phyloP scores from a whole-genome alignment of 2,329 filamentous ascomycete genomes.

The Aspergillus transmontanensis region DNA sequence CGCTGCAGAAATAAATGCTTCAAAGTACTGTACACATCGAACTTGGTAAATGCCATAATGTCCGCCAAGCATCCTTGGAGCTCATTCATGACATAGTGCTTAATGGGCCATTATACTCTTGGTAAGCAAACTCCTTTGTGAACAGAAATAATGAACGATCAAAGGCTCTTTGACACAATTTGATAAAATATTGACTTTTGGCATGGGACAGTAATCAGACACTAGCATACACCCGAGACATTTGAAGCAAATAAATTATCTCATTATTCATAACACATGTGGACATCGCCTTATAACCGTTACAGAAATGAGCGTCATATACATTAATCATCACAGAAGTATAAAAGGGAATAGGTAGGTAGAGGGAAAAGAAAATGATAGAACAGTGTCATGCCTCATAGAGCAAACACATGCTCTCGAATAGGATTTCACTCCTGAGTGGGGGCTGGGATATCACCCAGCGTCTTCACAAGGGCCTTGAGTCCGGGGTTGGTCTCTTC shows the following conservation, averaged over 20 bases:
- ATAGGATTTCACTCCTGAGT: background rate
- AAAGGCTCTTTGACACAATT: background rate
- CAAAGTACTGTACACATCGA: background rate
- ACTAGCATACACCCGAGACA: background rate
- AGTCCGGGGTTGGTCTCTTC: slow-evolving; percentile 13
- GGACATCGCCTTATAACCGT: background rate
- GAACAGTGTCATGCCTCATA: background rate
- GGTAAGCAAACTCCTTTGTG: background rate
- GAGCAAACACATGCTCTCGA: background rate
- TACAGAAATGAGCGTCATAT: slow-evolving; percentile 1
- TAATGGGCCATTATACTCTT: background rate
- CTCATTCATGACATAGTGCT: background rate
- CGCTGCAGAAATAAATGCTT: background rate
- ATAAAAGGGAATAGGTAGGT: background rate
- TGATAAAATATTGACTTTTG: background rate
- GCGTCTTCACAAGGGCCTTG: slow-evolving; percentile 10
- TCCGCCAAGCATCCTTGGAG: background rate
- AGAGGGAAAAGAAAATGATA: background rate
- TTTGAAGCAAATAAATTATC: background rate
- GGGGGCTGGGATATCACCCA: slow-evolving; percentile 13
- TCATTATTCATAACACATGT: slow-evolving; percentile 3
- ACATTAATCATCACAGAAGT: background rate
- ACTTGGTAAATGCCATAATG: background rate
- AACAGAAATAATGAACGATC: background rate
- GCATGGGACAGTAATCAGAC: background rate